phyloP scores from a whole-genome alignment of 306 rosid genomes.

The Lablab purpureus region DNA sequence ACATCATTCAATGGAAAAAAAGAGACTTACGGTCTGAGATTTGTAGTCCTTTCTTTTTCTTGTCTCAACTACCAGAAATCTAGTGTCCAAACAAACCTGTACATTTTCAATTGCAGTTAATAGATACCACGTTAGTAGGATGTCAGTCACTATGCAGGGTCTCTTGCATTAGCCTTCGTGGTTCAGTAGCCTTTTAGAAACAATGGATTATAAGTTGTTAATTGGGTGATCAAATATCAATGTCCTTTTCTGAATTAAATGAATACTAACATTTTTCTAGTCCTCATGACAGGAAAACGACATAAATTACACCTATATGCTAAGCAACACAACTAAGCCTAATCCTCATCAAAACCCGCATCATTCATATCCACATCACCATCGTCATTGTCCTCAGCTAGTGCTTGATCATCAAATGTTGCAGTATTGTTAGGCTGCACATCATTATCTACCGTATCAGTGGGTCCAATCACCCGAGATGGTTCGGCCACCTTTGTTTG shows the following conservation, averaged over 20 bases:
- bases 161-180: too few relatives aligned
- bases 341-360: constrained; percentile 47
- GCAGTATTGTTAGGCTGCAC: constrained; percentile 8
- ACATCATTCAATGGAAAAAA: neutral
- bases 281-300: neutral
- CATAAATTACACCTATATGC: constrained; percentile 11
- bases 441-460: constrained; percentile 11
- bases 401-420: constrained; percentile 32
- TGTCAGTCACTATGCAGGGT: too few relatives aligned
- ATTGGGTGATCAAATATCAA: neutral
- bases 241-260: neutral
- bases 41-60: too few relatives aligned
- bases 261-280: neutral
- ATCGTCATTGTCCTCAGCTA: constrained; percentile 45
- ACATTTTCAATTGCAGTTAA: neutral
- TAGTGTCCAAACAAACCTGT: neutral
- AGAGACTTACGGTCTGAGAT: neutral
- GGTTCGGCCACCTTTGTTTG: constrained; percentile 26
- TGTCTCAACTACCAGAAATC: neutral
- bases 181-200: neutral
- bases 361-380: constrained; percentile 47
- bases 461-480: neutral
- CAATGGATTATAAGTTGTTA: neutral
- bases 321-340: constrained; percentile 35
- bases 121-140: too few relatives aligned